These are phyloP conservation scores for Cyberlindnera euphorbiiphila DNA, from an alignment of 805 yeast species.

Conservation along the genomic window DNA sequence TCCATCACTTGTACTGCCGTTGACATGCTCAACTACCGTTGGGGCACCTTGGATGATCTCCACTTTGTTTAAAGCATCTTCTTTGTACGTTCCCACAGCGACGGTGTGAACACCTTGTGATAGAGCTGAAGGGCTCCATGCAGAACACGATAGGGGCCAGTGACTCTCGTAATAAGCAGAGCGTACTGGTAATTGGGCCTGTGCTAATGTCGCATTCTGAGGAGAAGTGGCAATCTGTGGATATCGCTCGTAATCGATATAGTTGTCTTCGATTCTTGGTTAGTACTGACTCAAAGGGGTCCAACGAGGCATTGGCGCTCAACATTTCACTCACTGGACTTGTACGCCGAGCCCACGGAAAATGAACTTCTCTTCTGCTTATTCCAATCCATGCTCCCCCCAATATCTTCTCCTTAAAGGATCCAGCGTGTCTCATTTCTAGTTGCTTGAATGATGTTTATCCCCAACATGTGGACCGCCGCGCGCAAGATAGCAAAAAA, in stretches of 20 bases:
- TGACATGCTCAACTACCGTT: conserved; percentile 25
- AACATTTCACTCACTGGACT: conserved; percentile 15
- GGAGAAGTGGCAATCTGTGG: conserved; percentile 13
- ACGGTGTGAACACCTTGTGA: conserved; percentile 42
- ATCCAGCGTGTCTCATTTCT: too few species aligned
- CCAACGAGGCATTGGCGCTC: not conserved
- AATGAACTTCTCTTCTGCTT: conserved; percentile 27
- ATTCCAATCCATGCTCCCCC: conserved; percentile 24
- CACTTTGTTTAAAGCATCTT: conserved; percentile 67
- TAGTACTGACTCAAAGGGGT: too few species aligned
- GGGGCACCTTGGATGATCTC: conserved; percentile 42
- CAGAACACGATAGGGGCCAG: conserved; percentile 48
- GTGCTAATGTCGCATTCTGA: conserved; percentile 12
- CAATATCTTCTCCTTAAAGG: not conserved
- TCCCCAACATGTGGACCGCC: too few species aligned
- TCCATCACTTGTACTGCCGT: conserved; percentile 27
- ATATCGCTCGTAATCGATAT: conserved; percentile 16
- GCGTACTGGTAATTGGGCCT: conserved; percentile 27
- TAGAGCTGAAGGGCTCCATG: conserved; percentile 37
- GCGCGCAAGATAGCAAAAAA: too few species aligned
- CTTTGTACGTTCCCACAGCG: conserved; percentile 76
- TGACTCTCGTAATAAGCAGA: conserved; percentile 44
- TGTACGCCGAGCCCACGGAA: conserved; percentile 23
- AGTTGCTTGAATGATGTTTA: too few species aligned
- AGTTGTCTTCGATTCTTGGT: conserved; percentile 1